Percentiles rank a stretch among this genome's conserved stretches.
Conservation (phyloP, 805 yeast genomes). For the Myxozyma melibiosi region DNA sequence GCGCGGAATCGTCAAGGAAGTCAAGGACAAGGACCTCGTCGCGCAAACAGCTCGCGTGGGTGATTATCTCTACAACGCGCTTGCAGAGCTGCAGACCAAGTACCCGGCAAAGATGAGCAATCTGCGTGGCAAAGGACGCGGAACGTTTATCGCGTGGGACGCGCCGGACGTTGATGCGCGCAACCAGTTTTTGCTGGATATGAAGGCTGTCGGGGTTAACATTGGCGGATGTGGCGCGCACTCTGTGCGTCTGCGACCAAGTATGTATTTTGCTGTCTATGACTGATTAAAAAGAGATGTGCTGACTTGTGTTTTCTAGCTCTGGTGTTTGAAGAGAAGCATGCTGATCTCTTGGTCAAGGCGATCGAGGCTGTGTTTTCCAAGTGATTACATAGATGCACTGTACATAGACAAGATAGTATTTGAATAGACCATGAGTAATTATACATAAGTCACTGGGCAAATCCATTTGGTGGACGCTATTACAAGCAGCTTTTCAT, state of each 20-base stretch:
- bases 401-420: too few species aligned
- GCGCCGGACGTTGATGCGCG: slow-evolving; percentile 56
- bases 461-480: neutral
- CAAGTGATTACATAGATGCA: neutral
- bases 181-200: slow-evolving; percentile 60
- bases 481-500: too few species aligned
- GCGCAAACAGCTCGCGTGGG: slow-evolving; percentile 64
- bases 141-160: slow-evolving; percentile 84
- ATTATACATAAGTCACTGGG: neutral
- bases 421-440: neutral
- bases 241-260: slow-evolving; percentile 80
- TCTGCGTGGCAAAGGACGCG: slow-evolving; percentile 74
- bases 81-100: slow-evolving; percentile 54
- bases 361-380: slow-evolving; percentile 45
- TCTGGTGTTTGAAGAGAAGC: slow-evolving; percentile 74
- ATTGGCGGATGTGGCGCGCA: slow-evolving; percentile 83
- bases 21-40: slow-evolving; percentile 61
- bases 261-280: slow-evolving; percentile 3
- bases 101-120: slow-evolving; percentile 55
- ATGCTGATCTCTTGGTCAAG: slow-evolving; percentile 66
- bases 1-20: slow-evolving; percentile 69
- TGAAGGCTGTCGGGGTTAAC: slow-evolving; percentile 70
- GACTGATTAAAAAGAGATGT: too few species aligned
- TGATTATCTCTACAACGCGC: slow-evolving; percentile 60
- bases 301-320: slow-evolving; percentile 36